These are phyloP conservation scores for Hippophae tibetana DNA, from an alignment of 306 rosid genomes.

Conservation along the genomic window DNA sequence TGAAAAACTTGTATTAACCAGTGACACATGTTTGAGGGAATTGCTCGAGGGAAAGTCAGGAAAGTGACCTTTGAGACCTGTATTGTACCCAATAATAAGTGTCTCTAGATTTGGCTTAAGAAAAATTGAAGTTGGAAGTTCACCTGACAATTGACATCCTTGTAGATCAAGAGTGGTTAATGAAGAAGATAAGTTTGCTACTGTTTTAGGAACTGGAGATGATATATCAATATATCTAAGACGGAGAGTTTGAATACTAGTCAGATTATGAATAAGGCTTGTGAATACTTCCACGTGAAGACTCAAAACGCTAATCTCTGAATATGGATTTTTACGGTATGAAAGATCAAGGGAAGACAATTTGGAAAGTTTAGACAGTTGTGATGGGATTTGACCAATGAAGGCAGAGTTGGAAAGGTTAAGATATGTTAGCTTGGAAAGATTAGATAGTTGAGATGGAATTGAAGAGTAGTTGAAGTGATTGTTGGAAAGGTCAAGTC, in stretches of 20 bases:
- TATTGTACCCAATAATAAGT: background rate
- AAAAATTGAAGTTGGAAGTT: conserved; percentile 8
- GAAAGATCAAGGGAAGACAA: conserved; percentile 13
- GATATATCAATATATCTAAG: background rate
- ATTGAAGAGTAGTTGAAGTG: conserved; percentile 20
- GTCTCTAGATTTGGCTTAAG: background rate
- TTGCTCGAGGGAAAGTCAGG: conserved; percentile 25
- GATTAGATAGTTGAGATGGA: conserved; percentile 7
- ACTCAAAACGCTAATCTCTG: too few relatives aligned
- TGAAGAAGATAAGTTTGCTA: background rate
- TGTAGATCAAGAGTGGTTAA: background rate
- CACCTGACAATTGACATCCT: background rate
- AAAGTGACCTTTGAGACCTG: conserved; percentile 12
- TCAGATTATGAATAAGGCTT: background rate
- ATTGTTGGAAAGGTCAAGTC: conserved; percentile 19
- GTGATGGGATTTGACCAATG: conserved; percentile 18
- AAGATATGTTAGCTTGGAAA: conserved; percentile 9
- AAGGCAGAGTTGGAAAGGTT: conserved; percentile 4
- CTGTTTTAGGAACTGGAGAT: background rate
- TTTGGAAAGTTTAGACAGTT: conserved; percentile 6
- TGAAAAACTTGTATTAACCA: conserved; percentile 7
- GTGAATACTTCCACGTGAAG: background rate
- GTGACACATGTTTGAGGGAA: background rate
- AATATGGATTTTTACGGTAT: too few relatives aligned
- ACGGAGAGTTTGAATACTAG: background rate